Percentiles rank a stretch among this genome's conserved stretches.
These are phyloP conservation scores for Fomes fomentarius DNA, from an alignment of 1,284 basidiomycete genomes.

Conservation along the genomic window DNA sequence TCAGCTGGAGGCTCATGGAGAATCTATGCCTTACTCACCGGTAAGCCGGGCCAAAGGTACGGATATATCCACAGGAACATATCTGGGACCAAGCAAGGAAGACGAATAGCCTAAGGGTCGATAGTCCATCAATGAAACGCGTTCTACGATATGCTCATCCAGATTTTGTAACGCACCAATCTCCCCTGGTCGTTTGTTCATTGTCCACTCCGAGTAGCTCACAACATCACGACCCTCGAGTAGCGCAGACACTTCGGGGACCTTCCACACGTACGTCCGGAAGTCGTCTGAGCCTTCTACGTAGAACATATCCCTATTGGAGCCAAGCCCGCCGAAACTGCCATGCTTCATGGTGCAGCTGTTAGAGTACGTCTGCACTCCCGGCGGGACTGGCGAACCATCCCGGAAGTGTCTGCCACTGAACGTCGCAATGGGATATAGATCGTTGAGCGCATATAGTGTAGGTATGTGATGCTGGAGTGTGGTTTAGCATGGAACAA, in stretches of 20 bases:
- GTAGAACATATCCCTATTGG: conserved; percentile 61
- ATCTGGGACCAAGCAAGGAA: conserved; percentile 38
- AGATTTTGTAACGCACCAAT: conserved; percentile 39
- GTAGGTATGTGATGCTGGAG: conserved; percentile 69
- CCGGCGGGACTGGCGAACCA: conserved; percentile 47
- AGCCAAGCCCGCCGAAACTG: conserved; percentile 64
- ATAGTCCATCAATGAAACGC: not conserved
- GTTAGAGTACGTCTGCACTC: conserved; percentile 65
- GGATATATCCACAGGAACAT: conserved; percentile 58
- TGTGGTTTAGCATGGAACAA: not conserved
- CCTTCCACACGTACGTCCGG: conserved; percentile 76
- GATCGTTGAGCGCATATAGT: conserved; percentile 66
- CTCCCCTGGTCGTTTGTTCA: conserved; percentile 29
- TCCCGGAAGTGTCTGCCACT: conserved; percentile 57
- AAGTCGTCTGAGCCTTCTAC: conserved; percentile 82
- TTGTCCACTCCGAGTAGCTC: conserved; percentile 45
- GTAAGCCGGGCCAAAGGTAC: conserved; percentile 58
- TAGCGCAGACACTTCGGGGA: conserved; percentile 55
- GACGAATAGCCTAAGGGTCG: conserved; percentile 50
- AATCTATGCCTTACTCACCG: conserved; percentile 41
- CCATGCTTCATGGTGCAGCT: conserved; percentile 84
- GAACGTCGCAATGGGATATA: conserved; percentile 69
- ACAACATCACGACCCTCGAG: conserved; percentile 46
- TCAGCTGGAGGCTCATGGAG: not conserved
- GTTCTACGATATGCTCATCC: not conserved